Conservation (phyloP, 1,139 yeast species). For the Pneumocystis murina region DNA sequence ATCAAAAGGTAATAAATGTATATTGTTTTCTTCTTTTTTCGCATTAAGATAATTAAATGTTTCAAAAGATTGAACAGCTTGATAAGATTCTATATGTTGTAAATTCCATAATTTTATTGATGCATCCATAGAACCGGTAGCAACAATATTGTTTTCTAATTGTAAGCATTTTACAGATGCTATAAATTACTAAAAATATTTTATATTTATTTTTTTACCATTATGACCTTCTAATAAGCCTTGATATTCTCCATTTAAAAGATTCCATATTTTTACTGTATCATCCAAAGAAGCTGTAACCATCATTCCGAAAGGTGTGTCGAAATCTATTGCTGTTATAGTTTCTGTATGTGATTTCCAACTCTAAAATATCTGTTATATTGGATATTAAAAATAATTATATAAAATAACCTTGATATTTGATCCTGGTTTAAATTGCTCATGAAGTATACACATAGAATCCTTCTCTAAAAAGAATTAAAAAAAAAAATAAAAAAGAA, state of each 20-base stretch:
- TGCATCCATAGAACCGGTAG: slow-evolving; percentile 53
- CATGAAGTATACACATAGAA: slow-evolving; percentile 46
- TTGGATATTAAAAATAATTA: background rate
- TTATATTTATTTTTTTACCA: slow-evolving; percentile 29
- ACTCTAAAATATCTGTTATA: slow-evolving; percentile 18
- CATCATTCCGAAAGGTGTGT: slow-evolving; percentile 53
- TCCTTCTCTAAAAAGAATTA: slow-evolving; percentile 25
- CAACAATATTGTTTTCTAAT: slow-evolving; percentile 37
- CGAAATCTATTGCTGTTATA: slow-evolving; percentile 46
- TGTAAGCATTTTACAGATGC: slow-evolving; percentile 46
- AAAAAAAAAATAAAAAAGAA: background rate
- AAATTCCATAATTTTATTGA: slow-evolving; percentile 47
- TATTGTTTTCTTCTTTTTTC: slow-evolving; percentile 1
- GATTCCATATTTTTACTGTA: slow-evolving; percentile 76
- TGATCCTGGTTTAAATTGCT: slow-evolving; percentile 45
- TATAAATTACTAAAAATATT: slow-evolving; percentile 28
- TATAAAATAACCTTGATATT: slow-evolving; percentile 23
- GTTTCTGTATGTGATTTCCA: slow-evolving; percentile 40
- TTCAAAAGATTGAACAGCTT: slow-evolving; percentile 1
- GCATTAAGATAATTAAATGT: slow-evolving; percentile 6
- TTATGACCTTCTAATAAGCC: slow-evolving; percentile 24
- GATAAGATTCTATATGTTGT: slow-evolving; percentile 19
- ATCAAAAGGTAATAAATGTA: background rate
- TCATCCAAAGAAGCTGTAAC: slow-evolving; percentile 73
- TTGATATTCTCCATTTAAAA: slow-evolving; percentile 32